Evolutionary conservation across 306 rosid genomes (phyloP).

Genomic region (Carpinus viminea): DNA sequence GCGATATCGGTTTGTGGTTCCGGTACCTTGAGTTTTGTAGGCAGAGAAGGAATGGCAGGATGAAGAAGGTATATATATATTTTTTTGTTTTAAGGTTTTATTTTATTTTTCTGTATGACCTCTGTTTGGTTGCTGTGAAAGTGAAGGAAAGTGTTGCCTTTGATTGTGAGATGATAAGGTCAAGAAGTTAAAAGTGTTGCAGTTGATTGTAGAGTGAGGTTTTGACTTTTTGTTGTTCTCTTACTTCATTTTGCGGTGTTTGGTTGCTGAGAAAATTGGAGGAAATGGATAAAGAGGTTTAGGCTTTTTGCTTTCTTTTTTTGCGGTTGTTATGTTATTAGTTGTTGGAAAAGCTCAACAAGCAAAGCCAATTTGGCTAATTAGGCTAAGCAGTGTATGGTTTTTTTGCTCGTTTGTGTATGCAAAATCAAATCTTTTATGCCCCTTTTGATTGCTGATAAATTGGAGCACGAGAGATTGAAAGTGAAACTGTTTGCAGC

Average conservation of each 20-base stretch:
- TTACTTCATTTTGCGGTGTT: not conserved
- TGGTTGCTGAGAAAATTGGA: not conserved
- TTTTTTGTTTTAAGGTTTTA: not conserved
- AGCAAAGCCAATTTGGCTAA: not conserved
- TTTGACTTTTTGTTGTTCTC: not conserved
- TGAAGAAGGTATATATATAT: conserved; percentile 61
- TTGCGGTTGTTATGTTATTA: not conserved
- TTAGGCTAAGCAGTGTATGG: not conserved
- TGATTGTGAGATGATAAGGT: not conserved
- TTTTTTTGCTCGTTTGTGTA: not conserved
- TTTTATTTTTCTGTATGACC: not conserved
- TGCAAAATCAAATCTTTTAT: no score
- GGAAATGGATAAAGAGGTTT: not conserved
- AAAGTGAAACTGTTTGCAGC: not conserved
- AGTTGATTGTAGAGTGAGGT: not conserved
- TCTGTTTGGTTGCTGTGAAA: not conserved
- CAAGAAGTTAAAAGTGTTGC: not conserved
- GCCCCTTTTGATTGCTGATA: not conserved
- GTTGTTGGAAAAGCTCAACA: not conserved
- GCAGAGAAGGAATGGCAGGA: conserved; percentile 60
- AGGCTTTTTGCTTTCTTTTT: not conserved
- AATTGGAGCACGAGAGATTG: not conserved
- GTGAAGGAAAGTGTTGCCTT: not conserved
- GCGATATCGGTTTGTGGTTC: conserved; percentile 63
- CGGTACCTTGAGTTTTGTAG: conserved; percentile 75